Base-by-base conservation (phyloP, 805 yeast species). In the Jamesozyma hellenica region DNA sequence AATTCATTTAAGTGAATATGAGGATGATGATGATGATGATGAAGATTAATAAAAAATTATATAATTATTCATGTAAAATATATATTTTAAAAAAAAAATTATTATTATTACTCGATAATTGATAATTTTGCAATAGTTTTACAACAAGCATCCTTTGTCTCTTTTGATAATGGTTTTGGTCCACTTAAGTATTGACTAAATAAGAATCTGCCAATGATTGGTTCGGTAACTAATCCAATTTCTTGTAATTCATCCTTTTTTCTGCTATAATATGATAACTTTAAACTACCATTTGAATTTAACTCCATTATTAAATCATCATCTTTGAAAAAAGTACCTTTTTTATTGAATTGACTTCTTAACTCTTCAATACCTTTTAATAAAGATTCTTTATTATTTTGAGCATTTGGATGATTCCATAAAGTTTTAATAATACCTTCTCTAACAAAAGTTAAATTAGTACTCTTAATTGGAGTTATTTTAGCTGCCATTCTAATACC, bases 371-470 rank as follows among this genome's bases (percentile, higher is more conserved):
- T 60, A 1, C 96, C 95, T 10, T 61, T 60, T n/a, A 67, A 67
- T n/a, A 73, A 56, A 18, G 58, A 63, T 2, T 68, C 74, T 17
- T 64, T 64, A 29, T 70, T 63, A 6, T 67, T 61, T 47, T 77
- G 77, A 38, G 80, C 74, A 43, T 70, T 63, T 2, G 81, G 77
- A 52, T 75, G 76, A 28, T 85, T 81, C 58, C 79, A 67, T 35
- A 85, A 73, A 0, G 95, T 77, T 56, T 88, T 80, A 36, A 86
- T 73, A 44, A 92, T 73, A 0, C 97, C 97, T 55, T 92, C 97
- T 48, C 82, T 74, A 52, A 90, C 63, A 56, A 92, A 97, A 46
- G 77, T 77, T 61, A 82, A 87, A 61, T 90, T 96, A 1, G 97
- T 90, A 58, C 83, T 86, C 55, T 96, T 74, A 14, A 81, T 77